phyloP scores from a whole-genome alignment of 2,329 filamentous ascomycete species.

The Cryphonectria radicalis region DNA sequence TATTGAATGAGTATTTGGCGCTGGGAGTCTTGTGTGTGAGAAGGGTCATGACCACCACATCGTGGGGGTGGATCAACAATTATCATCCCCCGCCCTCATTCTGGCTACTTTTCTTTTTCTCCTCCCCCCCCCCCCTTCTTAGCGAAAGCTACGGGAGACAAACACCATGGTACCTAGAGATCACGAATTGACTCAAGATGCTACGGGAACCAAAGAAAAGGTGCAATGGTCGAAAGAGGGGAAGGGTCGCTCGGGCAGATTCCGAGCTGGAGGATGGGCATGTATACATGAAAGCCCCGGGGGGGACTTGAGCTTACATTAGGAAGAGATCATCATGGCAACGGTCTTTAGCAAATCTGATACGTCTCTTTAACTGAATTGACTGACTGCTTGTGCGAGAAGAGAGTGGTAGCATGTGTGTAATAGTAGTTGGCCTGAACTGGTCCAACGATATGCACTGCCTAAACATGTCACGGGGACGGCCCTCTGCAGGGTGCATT shows the following conservation, averaged over 20 bases:
- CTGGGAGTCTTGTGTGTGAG: background rate
- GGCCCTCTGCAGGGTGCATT: slow-evolving; percentile 4
- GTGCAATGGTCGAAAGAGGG: background rate
- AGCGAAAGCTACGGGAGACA: background rate
- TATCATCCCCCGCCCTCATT: slow-evolving; percentile 5
- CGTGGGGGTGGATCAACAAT: slow-evolving; percentile 7
- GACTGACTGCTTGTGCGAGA: background rate
- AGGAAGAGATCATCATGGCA: slow-evolving; percentile 4
- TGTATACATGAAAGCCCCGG: background rate
- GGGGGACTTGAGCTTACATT: background rate
- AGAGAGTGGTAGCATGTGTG: background rate
- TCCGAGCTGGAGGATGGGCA: slow-evolving; percentile 1
- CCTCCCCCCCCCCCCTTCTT: background rate
- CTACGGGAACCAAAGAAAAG: background rate
- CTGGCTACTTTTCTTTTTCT: background rate
- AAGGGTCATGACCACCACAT: slow-evolving; percentile 7
- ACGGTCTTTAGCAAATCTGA: background rate
- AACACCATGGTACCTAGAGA: background rate
- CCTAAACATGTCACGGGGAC: slow-evolving; percentile 3
- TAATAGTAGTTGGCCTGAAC: background rate
- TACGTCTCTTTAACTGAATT: background rate
- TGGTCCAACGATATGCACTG: background rate
- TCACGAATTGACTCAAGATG: background rate
- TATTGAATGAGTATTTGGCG: background rate
- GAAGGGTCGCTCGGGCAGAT: background rate